Evolutionary conservation across 176 grass and related monocot genomes (phyloP), one percentile per base, ranked within the genome.

Genomic region (Carex littledalei): DNA sequence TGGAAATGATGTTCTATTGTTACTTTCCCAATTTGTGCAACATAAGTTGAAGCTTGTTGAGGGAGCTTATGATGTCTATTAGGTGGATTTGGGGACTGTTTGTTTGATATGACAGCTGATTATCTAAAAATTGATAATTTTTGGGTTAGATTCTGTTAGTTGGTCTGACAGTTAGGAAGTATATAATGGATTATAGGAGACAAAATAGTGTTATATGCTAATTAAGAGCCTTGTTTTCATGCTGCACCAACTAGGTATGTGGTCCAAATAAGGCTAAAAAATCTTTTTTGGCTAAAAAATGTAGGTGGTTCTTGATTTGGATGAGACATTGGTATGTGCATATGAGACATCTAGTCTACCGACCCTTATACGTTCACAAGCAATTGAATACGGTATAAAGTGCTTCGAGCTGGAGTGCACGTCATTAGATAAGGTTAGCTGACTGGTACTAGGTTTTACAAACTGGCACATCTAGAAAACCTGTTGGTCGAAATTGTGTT

Each of bases 291-390:
- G 8, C 5, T 55, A 84, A 24, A 82, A 72, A 90, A 15, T 90
- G 85, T 72, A 99, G 97, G 89, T 99, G 71, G 97, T 99, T 80
- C 93, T 99, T 75, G 97, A 99, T 75, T 88, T 99, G 90, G 97
- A 99, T 47, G 93, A 99, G 89, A 99, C 97, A 86, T 87, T 99
- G 90, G 93, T 99, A 85, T 99, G 93, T 85, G 97, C 97, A 5
- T 99, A 99, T 70, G 97, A 99, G n/a, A 91, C 97, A 63, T 94
- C 97, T 83, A 91, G 88, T 66, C 88, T 99, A 81, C 97, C 97
- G 67, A 32, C 88, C 85, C 86, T 94, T 88, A 85, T 99, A 73
- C 87, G 90, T 60, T 87, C 86, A 8, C 97, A 96, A 81, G 97
- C 97, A 85, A 84, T 96, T 85, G 93, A 99, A 88, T 88, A 86